Evolutionary conservation across 352 stramenopile genomes (phyloP).

Genomic region (Phytophthora pisi): DNA sequence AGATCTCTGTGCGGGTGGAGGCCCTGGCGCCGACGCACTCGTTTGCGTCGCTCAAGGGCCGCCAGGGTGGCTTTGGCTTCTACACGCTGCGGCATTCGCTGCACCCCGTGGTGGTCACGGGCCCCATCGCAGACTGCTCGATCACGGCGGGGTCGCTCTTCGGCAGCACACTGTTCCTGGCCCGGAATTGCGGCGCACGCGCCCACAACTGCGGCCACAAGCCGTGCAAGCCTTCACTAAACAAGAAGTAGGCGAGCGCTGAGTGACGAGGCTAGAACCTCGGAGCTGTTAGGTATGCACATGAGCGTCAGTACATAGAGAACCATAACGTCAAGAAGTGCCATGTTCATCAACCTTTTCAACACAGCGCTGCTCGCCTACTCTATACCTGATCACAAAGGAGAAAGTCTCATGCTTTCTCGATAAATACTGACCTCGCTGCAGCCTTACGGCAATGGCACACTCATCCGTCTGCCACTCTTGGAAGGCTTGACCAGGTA

Average conservation of each 20-base stretch:
- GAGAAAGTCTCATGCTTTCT: background rate
- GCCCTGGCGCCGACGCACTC: conserved; percentile 46
- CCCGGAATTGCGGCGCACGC: conserved; percentile 71
- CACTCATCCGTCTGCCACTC: conserved; percentile 24
- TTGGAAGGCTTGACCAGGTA: conserved; percentile 72
- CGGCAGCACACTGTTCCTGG: conserved; percentile 73
- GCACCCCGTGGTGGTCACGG: conserved; percentile 81
- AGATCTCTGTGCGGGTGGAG: conserved; percentile 62
- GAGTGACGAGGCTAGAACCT: background rate
- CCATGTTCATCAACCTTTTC: conserved; percentile 9
- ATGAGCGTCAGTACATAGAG: conserved; percentile 27
- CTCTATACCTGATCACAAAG: background rate
- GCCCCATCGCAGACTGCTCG: conserved; percentile 72
- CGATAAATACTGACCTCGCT: conserved; percentile 18
- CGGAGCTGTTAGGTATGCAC: conserved; percentile 5
- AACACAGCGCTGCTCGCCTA: background rate
- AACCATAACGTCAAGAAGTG: conserved; percentile 32
- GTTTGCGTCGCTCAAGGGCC: conserved; percentile 68
- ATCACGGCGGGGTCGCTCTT: conserved; percentile 85
- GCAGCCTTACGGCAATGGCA: conserved; percentile 22
- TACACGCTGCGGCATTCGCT: conserved; percentile 77
- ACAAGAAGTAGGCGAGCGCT: conserved; percentile 20
- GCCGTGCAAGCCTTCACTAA: conserved; percentile 25
- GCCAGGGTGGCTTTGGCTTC: conserved; percentile 79
- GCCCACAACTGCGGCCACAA: conserved; percentile 39